Conservation (phyloP, 441 rosid species). For the Mallotus japonicus region DNA sequence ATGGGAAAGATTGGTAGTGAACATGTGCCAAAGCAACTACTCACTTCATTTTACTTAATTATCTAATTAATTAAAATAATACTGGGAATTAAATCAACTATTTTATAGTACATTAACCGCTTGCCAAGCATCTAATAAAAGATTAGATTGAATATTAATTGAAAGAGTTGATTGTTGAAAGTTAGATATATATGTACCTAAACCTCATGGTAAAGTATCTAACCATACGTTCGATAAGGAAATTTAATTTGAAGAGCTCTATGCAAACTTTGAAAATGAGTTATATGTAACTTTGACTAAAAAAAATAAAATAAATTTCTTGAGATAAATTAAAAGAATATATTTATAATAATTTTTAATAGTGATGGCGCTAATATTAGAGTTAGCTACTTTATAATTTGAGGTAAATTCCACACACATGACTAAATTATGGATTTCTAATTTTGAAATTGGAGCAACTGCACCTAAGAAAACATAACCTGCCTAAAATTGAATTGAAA, state of each 20-base stretch:
- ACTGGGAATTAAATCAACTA: too few relatives aligned
- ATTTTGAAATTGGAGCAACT: conserved; percentile 40
- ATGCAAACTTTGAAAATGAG: neutral
- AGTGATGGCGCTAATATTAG: too few relatives aligned
- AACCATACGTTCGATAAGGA: neutral
- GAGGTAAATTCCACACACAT: too few relatives aligned
- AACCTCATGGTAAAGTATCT: neutral
- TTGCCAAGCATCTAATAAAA: too few relatives aligned
- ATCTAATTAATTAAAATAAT: too few relatives aligned
- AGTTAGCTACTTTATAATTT: too few relatives aligned
- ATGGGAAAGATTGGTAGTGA: too few relatives aligned
- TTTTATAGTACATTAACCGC: too few relatives aligned
- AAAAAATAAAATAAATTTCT: neutral
- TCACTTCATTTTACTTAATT: too few relatives aligned
- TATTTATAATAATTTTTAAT: neutral
- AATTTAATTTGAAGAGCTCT: neutral
- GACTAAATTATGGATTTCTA: too few relatives aligned
- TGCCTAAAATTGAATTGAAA: conserved; percentile 42
- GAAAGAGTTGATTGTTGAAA: neutral
- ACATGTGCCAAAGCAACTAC: too few relatives aligned
- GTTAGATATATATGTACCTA: neutral
- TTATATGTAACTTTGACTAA: neutral
- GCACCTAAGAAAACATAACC: conserved; percentile 77
- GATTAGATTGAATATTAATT: too few relatives aligned
- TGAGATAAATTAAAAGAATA: neutral